These are phyloP conservation scores for Strobilomyces dryophilus DNA, from an alignment of 768 basidiomycete genomes.

Conservation along the genomic window DNA sequence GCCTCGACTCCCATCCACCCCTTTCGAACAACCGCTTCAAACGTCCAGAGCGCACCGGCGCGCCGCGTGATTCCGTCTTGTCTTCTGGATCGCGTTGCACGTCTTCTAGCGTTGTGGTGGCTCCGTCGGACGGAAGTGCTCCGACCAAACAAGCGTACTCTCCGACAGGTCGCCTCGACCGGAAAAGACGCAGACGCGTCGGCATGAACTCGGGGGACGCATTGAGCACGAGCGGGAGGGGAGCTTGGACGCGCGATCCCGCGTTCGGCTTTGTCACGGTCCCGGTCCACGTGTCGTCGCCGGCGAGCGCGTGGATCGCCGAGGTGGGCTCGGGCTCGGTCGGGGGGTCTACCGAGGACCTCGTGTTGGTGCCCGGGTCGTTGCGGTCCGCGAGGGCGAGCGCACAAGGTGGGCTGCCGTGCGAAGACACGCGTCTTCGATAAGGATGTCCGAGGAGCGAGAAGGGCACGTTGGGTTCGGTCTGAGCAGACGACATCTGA, in stretches of 20 bases:
- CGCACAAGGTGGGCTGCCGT: background rate
- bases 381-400: background rate
- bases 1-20: constrained; percentile 11
- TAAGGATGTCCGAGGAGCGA: constrained; percentile 16
- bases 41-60: background rate
- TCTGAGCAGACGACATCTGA: background rate
- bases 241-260: background rate
- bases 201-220: background rate
- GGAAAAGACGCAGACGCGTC: background rate
- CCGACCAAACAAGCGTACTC: background rate
- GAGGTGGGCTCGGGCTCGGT: background rate
- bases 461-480: constrained; percentile 4
- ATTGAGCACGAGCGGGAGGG: constrained; percentile 4
- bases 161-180: background rate
- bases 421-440: background rate
- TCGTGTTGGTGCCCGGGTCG: background rate
- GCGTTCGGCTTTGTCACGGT: background rate
- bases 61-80: background rate
- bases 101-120: background rate
- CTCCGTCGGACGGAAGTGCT: background rate
- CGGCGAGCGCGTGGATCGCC: background rate
- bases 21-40: constrained; percentile 4
- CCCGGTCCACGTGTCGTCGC: background rate
- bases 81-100: background rate
- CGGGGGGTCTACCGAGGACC: background rate